phyloP scores from a whole-genome alignment of 768 basidiomycete species.

The Pisolithus marmoratus region DNA sequence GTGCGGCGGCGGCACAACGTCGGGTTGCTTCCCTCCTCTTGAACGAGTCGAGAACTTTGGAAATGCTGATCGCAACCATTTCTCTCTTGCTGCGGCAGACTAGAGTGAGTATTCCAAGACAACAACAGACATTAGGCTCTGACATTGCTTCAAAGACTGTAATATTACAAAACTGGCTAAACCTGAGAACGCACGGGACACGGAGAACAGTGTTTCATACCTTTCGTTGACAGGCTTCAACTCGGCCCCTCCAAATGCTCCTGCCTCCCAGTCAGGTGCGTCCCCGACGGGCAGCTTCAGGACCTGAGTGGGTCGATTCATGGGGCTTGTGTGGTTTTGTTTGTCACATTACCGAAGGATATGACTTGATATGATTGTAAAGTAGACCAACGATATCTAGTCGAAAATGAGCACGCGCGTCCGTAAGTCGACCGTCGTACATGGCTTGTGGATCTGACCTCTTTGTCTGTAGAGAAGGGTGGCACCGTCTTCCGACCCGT shows the following conservation, averaged over 20 bases:
- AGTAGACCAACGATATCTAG: neutral
- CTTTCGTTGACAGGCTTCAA: constrained; percentile 54
- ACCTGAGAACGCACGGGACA: constrained; percentile 5
- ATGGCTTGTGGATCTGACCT: constrained; percentile 1
- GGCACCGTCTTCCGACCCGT: constrained; percentile 66
- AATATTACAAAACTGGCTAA: constrained; percentile 49
- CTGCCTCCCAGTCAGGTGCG: constrained; percentile 55
- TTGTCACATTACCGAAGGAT: constrained; percentile 1
- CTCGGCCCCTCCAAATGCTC: constrained; percentile 34
- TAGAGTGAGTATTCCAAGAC: constrained; percentile 11
- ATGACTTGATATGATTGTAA: neutral
- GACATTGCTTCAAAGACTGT: constrained; percentile 70
- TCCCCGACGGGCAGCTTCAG: constrained; percentile 50
- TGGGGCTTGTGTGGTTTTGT: constrained; percentile 25
- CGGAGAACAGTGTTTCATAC: constrained; percentile 24
- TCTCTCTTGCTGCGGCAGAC: constrained; percentile 52
- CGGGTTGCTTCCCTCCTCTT: constrained; percentile 51
- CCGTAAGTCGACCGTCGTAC: constrained; percentile 45
- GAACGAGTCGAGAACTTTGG: constrained; percentile 66
- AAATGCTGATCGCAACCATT: constrained; percentile 61
- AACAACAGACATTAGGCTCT: constrained; percentile 8
- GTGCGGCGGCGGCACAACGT: constrained; percentile 56
- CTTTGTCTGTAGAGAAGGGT: constrained; percentile 54
- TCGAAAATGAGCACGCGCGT: constrained; percentile 42
- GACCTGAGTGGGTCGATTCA: constrained; percentile 20